A percentile compares a stretch with the other conserved stretches of the same genome.
Evolutionary conservation across 257 asterid genomes (phyloP).

Genomic region (Gardenia jasminoides): DNA sequence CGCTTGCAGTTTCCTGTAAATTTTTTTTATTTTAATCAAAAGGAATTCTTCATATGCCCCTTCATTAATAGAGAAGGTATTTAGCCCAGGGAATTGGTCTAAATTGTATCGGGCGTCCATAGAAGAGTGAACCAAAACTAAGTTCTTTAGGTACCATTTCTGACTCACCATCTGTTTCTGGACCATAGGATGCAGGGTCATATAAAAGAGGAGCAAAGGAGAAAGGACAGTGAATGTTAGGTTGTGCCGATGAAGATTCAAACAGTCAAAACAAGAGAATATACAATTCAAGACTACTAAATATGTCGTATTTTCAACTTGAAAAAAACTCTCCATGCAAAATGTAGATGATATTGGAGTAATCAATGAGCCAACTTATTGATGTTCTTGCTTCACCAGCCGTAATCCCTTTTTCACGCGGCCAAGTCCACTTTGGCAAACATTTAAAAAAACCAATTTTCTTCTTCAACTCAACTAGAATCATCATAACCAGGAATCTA

Average conservation of each 20-base stretch:
- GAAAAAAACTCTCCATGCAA: conserved; percentile 1
- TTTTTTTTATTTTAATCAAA: background rate
- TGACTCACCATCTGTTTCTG: background rate
- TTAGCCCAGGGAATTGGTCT: background rate
- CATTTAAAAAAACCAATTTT: background rate
- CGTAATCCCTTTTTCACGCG: background rate
- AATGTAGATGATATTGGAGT: background rate
- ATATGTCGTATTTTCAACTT: background rate
- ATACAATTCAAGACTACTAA: background rate
- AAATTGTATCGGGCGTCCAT: background rate
- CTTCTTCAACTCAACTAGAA: background rate
- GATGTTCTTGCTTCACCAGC: background rate
- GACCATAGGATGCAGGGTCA: background rate
- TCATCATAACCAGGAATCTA: background rate
- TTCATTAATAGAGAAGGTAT: background rate
- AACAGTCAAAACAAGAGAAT: background rate
- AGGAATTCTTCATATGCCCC: background rate
- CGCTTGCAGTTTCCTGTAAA: background rate
- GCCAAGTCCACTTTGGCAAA: background rate
- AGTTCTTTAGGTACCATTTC: background rate
- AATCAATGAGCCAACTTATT: background rate
- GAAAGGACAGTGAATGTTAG: background rate
- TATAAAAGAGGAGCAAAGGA: background rate
- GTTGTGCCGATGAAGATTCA: background rate
- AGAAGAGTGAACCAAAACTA: background rate